These are phyloP conservation scores for Colletotrichum sp. DNA, from an alignment of 2,329 filamentous ascomycete genomes.

Conservation along the genomic window DNA sequence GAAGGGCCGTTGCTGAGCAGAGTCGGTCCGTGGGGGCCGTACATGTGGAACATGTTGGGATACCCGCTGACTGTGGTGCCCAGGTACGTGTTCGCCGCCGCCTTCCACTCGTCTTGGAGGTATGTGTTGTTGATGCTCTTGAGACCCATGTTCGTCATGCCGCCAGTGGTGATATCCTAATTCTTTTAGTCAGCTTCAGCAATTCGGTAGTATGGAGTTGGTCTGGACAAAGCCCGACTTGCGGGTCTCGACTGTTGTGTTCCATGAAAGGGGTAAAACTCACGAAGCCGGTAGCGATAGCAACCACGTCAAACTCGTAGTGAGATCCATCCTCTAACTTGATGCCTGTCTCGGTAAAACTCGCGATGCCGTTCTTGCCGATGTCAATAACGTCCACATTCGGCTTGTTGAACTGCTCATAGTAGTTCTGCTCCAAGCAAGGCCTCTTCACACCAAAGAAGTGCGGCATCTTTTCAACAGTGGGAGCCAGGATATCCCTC, in stretches of 20 bases:
- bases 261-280: constrained; percentile 19
- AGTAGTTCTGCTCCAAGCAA: constrained; percentile 48
- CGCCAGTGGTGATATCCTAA: constrained; percentile 24
- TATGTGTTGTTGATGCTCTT: constrained; percentile 40
- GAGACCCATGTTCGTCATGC: constrained; percentile 50
- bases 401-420: constrained; percentile 50
- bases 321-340: constrained; percentile 42
- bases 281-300: constrained; percentile 51
- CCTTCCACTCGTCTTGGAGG: constrained; percentile 47
- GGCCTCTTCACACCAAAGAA: constrained; percentile 59
- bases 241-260: neutral
- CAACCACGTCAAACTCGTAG: constrained; percentile 48
- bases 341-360: constrained; percentile 46
- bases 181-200: neutral
- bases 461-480: constrained; percentile 48
- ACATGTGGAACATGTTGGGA: constrained; percentile 58
- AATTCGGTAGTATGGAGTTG: neutral
- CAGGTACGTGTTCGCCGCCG: constrained; percentile 47
- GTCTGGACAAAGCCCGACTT: neutral
- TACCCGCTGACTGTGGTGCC: constrained; percentile 48
- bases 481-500: constrained; percentile 56
- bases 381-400: constrained; percentile 48
- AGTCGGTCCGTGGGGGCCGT: constrained; percentile 62
- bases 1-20: constrained; percentile 61
- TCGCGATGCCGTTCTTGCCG: constrained; percentile 41